Evolutionary conservation across 148 eudicot species (phyloP).

Genomic region (Drosera capensis): DNA sequence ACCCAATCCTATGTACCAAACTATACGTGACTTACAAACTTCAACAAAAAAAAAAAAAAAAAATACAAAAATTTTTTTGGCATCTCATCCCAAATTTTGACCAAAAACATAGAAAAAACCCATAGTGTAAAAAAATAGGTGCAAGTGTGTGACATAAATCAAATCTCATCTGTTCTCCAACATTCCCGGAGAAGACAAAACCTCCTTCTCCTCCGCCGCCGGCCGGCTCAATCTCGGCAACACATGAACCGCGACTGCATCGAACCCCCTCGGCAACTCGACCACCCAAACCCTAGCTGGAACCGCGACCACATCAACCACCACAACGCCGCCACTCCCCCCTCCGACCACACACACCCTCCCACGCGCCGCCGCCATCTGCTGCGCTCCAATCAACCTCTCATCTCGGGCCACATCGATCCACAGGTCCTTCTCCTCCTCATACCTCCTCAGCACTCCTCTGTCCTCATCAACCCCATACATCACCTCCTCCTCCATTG

Average conservation of each 20-base stretch:
- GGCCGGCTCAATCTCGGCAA: slow-evolving; percentile 42
- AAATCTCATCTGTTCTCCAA: no score
- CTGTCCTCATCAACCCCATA: slow-evolving; percentile 44
- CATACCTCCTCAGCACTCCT: slow-evolving; percentile 41
- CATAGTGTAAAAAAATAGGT: no score
- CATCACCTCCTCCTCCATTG: slow-evolving; percentile 49
- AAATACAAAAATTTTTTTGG: no score
- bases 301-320: slow-evolving; percentile 33
- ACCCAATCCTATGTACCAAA: no score
- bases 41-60: no score
- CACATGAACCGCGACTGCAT: slow-evolving; percentile 36
- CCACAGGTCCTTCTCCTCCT: slow-evolving; percentile 33
- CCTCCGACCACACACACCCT: slow-evolving; percentile 40
- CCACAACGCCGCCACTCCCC: slow-evolving; percentile 22
- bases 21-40: no score
- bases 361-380: slow-evolving; percentile 44
- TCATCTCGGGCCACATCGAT: slow-evolving; percentile 21
- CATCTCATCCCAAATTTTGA: no score
- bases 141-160: no score
- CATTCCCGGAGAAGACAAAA: no score
- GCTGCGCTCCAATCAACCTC: slow-evolving; percentile 39
- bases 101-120: no score
- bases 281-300: slow-evolving; percentile 34
- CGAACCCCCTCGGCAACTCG: slow-evolving; percentile 29
- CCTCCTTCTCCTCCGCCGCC: no score